Evolutionary conservation across 2,329 filamentous ascomycete genomes (phyloP).

Genomic region (Epichloe brachyelytri): DNA sequence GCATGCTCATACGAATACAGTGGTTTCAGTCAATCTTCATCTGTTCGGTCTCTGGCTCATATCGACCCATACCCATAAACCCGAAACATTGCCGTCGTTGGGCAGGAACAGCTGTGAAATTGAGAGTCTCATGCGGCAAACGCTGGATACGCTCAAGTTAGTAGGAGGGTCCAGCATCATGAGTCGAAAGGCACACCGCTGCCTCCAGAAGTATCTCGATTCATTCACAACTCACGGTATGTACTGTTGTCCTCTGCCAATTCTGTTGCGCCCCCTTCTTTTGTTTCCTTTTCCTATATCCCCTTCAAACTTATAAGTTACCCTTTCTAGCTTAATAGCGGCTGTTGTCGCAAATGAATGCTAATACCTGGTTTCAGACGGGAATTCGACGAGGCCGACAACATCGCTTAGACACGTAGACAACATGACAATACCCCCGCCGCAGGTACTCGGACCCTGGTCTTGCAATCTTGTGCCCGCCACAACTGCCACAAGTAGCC

Average conservation of each 20-base stretch:
- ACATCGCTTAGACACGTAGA: neutral
- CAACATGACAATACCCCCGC: neutral
- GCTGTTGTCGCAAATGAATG: neutral
- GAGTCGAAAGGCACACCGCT: constrained; percentile 13
- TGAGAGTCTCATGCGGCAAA: constrained; percentile 6
- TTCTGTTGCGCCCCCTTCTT: neutral
- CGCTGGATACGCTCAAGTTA: constrained; percentile 8
- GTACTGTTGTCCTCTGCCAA: neutral
- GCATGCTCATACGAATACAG: constrained; percentile 4
- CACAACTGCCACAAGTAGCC: neutral
- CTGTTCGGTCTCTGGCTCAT: constrained; percentile 16
- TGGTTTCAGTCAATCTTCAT: constrained; percentile 16
- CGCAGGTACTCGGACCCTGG: neutral
- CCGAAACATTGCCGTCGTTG: constrained; percentile 2
- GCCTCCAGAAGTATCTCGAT: constrained; percentile 10
- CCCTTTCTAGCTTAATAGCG: too few relatives aligned
- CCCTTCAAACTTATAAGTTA: too few relatives aligned
- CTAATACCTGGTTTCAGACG: neutral
- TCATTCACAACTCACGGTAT: constrained; percentile 8
- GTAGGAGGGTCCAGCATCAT: constrained; percentile 12
- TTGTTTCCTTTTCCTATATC: too few relatives aligned
- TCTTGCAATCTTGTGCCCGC: neutral
- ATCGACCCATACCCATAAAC: constrained; percentile 2
- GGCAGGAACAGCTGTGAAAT: constrained; percentile 7
- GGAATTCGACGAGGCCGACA: neutral